These are phyloP conservation scores for Thozetella sp. DNA, from an alignment of 495 filamentous ascomycete species.

Conservation along the genomic window DNA sequence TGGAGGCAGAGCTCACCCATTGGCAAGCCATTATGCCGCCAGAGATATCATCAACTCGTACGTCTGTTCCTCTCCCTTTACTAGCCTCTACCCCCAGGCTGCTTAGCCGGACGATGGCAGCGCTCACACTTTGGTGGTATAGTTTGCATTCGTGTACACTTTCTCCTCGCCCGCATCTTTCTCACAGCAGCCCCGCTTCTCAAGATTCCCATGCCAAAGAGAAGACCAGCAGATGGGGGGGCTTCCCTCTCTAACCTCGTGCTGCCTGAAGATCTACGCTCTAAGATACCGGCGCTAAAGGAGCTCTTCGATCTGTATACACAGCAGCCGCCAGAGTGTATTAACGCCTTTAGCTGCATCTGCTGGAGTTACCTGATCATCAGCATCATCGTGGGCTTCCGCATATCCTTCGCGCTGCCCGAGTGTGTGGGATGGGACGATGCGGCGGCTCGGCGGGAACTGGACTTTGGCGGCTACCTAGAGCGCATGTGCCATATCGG, in stretches of 20 bases:
- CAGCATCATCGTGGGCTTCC: conserved; percentile 36
- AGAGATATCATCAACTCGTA: conserved; percentile 18
- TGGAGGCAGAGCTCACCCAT: conserved; percentile 38
- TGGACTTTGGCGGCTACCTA: conserved; percentile 32
- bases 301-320: conserved; percentile 28
- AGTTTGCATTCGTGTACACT: conserved; percentile 31
- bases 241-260: conserved; percentile 7
- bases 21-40: conserved; percentile 34
- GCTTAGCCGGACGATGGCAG: neutral
- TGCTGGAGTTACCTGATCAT: conserved; percentile 37
- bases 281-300: conserved; percentile 16
- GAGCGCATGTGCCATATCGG: conserved; percentile 22
- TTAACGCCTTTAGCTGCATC: conserved; percentile 29
- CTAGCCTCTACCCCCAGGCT: neutral
- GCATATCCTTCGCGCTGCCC: conserved; percentile 37
- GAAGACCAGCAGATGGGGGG: conserved; percentile 3
- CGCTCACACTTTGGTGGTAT: neutral
- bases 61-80: conserved; percentile 1
- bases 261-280: conserved; percentile 11
- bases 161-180: conserved; percentile 33
- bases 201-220: conserved; percentile 14
- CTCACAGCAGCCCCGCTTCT: conserved; percentile 36
- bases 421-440: conserved; percentile 39
- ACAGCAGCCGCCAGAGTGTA: conserved; percentile 12
- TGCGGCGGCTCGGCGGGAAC: conserved; percentile 18